These are phyloP conservation scores for Podila verticillata DNA, from an alignment of 192 early-diverging fungal genomes.

Conservation along the genomic window DNA sequence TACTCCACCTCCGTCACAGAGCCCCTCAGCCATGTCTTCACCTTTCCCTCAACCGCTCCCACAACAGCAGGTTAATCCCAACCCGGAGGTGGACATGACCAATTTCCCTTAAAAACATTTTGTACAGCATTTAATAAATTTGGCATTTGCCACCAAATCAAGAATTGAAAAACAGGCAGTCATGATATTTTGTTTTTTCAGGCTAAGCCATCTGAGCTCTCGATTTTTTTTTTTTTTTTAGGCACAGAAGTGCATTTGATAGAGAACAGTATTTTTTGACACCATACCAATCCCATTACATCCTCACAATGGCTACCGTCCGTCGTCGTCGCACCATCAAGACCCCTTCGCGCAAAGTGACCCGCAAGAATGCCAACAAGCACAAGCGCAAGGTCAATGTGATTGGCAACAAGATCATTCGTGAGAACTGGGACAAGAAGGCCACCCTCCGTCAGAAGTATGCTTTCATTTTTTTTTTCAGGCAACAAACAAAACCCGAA, in stretches of 20 bases:
- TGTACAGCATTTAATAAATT: not conserved
- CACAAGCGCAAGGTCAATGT: slow-evolving; percentile 66
- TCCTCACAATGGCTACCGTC: slow-evolving; percentile 67
- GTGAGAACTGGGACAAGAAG: slow-evolving; percentile 75
- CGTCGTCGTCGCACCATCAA: slow-evolving; percentile 72
- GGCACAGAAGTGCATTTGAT: not conserved
- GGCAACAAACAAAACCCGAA: not conserved
- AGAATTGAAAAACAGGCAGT: too few relatives aligned
- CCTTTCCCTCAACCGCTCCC: not conserved
- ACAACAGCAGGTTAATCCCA: slow-evolving; percentile 13
- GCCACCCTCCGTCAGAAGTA: slow-evolving; percentile 77
- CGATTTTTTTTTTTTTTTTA: not conserved
- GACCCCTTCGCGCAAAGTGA: slow-evolving; percentile 66
- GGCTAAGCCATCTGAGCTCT: not conserved
- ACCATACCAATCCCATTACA: not conserved
- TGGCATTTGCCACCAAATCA: too few relatives aligned
- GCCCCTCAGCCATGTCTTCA: not conserved
- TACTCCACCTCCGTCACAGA: not conserved
- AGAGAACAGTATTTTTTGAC: not conserved
- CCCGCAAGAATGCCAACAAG: slow-evolving; percentile 73
- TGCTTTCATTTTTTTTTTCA: slow-evolving; percentile 2
- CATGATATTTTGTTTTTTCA: too few relatives aligned
- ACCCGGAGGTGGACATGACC: slow-evolving; percentile 25
- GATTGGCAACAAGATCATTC: slow-evolving; percentile 63
- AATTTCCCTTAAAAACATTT: slow-evolving; percentile 11